Evolutionary conservation across 2,329 filamentous ascomycete species (phyloP).

Genomic region (Microsporum ferrugineum): DNA sequence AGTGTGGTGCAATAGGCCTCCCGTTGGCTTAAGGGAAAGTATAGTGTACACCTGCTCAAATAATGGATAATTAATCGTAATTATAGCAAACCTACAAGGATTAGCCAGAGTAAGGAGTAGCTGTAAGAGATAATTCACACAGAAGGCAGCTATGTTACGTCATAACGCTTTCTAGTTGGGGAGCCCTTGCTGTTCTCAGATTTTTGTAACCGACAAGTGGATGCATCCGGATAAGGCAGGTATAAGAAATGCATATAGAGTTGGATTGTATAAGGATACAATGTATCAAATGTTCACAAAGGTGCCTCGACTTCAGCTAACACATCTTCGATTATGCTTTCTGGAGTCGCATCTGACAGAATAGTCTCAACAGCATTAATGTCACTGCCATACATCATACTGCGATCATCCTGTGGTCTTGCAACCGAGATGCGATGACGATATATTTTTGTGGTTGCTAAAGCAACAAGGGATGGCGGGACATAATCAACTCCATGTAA

Average conservation of each 20-base stretch:
- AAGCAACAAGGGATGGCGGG: constrained; percentile 68
- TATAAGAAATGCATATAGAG: neutral
- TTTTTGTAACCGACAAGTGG: neutral
- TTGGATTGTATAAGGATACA: neutral
- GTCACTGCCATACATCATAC: constrained; percentile 86
- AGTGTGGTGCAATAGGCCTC: neutral
- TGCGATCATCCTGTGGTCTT: constrained; percentile 61
- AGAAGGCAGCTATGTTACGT: neutral
- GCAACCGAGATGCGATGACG: constrained; percentile 69
- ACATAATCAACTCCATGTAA: constrained; percentile 71
- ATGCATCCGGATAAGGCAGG: neutral
- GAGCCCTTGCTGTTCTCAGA: neutral
- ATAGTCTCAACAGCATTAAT: constrained; percentile 55
- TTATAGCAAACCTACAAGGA: neutral
- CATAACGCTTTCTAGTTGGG: neutral
- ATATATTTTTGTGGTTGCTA: constrained; percentile 81
- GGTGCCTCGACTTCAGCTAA: constrained; percentile 47
- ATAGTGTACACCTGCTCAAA: neutral
- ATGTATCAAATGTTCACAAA: constrained; percentile 25
- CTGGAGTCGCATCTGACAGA: constrained; percentile 48
- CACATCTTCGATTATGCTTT: constrained; percentile 48
- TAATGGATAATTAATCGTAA: neutral
- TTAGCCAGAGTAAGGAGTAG: neutral
- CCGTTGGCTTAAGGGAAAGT: neutral
- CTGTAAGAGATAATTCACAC: too few species aligned